Percentiles rank a stretch among this genome's conserved stretches.
Conservation (phyloP, 2,329 filamentous ascomycete genomes). For the Helicocarpus griseus region DNA sequence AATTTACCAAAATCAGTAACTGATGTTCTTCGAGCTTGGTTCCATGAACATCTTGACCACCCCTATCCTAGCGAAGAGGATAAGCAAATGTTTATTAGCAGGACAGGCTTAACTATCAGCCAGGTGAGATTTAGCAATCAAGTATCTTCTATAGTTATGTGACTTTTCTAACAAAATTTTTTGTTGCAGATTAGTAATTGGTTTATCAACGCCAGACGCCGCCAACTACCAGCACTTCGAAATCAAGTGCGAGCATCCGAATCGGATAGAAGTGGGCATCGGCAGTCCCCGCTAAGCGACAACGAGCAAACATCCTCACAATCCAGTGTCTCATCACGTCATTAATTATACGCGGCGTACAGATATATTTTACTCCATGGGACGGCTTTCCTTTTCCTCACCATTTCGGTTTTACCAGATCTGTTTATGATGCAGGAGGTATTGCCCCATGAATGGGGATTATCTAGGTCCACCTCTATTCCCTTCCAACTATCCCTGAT, state of each 20-base stretch:
- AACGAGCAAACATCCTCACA: conserved; percentile 3
- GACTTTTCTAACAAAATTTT: neutral
- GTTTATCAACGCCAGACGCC: conserved; percentile 43
- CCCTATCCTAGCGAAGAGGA: conserved; percentile 84
- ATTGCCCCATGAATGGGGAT: neutral
- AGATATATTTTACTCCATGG: neutral
- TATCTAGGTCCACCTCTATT: neutral
- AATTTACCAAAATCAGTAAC: conserved; percentile 89
- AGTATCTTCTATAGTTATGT: no score
- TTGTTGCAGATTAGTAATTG: conserved; percentile 42
- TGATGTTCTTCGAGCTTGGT: conserved; percentile 71
- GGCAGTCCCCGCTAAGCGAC: conserved; percentile 2
- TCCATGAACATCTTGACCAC: conserved; percentile 64
- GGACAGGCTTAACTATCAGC: conserved; percentile 69
- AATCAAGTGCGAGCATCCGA: conserved; percentile 29
- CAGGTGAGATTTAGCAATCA: conserved; percentile 37
- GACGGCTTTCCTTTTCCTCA: neutral
- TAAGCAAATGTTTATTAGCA: conserved; percentile 68
- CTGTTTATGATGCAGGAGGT: neutral
- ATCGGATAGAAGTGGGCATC: conserved; percentile 2
- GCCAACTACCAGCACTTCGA: conserved; percentile 38
- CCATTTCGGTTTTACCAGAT: neutral
- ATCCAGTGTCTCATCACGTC: conserved; percentile 1
- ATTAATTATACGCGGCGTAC: neutral
- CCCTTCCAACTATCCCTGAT: neutral